Base-by-base conservation (phyloP, 306 rosid genomes). In the Vicia sativa region DNA sequence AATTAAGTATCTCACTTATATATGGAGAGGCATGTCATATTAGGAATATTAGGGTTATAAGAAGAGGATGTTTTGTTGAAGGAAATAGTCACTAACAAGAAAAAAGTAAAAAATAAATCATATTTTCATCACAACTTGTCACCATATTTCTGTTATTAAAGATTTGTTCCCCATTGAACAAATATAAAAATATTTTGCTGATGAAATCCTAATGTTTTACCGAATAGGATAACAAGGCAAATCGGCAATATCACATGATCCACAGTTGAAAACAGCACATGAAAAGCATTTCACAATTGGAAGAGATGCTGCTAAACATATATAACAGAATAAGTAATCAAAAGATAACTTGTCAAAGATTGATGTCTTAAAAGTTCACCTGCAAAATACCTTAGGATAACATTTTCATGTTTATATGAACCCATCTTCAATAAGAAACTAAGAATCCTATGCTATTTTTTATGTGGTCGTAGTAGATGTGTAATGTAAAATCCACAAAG, bases 321-420 rank as follows among this genome's bases (percentile, higher is more conserved):
- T 54, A 79, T 54, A 53, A 11, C 37, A 53, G 60, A 25, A 53
- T 78, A 90, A 63, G 68, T 84, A 26, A 73, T 67, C 83, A 72
- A 48, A 68, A 89, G 73, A 77, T 76, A 77, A 70, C 84, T 80
- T 74, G 87, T 80, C 80, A 92, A 50, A n/a, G 76, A 74, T 68
- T 63, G 71, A 59, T 85, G 84, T 71, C 75, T 77, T 73, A 82
- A 65, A 81, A 86, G 82, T 75, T 90, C 96, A 70, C 86, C 93
- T 21, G 85, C 95, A 74, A 86, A 86, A 86, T 38, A 80, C 95
- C 95, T 92, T 74, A 41, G 37, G 63, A 79, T 79, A 63, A 75
- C 15, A 53, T 13, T 21, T 54, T 80, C 50, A 82, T 31, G 56
- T 68, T 79, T 75, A 79, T 84, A 74, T 45, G 29, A 70, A 68